These are phyloP conservation scores for Torulaspora delbrueckii DNA, from an alignment of 805 yeast genomes.

Conservation along the genomic window DNA sequence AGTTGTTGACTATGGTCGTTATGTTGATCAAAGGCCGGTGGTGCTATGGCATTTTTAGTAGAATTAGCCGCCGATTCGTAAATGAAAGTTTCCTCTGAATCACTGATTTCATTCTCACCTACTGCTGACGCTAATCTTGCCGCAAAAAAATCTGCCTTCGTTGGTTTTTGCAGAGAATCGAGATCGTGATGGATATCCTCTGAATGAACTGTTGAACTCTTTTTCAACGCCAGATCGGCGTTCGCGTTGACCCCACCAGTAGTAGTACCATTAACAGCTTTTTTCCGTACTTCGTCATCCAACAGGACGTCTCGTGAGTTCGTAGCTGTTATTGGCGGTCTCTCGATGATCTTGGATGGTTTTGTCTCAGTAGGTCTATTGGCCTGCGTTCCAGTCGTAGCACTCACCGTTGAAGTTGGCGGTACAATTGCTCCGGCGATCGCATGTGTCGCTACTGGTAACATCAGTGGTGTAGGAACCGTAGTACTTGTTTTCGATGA, in stretches of 20 bases:
- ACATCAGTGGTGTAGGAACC: slow-evolving; percentile 8
- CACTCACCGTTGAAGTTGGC: slow-evolving; percentile 7
- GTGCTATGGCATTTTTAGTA: slow-evolving; percentile 26
- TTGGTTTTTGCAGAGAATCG: slow-evolving; percentile 32
- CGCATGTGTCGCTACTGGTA: slow-evolving; percentile 8
- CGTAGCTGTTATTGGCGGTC: slow-evolving; percentile 23
- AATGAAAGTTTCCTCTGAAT: slow-evolving; percentile 94
- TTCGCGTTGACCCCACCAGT: slow-evolving; percentile 4
- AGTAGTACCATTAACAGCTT: slow-evolving; percentile 6
- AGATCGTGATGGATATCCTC: slow-evolving; percentile 8
- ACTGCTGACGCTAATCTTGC: slow-evolving; percentile 93
- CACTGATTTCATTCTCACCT: slow-evolving; percentile 80
- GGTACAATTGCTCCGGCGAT: slow-evolving; percentile 2
- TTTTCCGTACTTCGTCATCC: slow-evolving; percentile 13
- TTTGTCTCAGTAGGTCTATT: slow-evolving; percentile 2
- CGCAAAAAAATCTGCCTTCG: slow-evolving; percentile 90
- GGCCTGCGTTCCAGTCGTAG: slow-evolving; percentile 6
- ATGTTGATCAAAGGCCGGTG: slow-evolving; percentile 15
- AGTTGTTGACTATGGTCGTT: slow-evolving; percentile 13
- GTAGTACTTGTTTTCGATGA: slow-evolving; percentile 10
- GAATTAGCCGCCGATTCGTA: slow-evolving; percentile 53
- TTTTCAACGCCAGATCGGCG: slow-evolving; percentile 10
- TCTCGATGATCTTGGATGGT: slow-evolving; percentile 20
- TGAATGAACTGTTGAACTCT: neutral
- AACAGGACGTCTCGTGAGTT: slow-evolving; percentile 27